Conservation (phyloP, 257 asterid species). For the Thymus quinquecostatus region DNA sequence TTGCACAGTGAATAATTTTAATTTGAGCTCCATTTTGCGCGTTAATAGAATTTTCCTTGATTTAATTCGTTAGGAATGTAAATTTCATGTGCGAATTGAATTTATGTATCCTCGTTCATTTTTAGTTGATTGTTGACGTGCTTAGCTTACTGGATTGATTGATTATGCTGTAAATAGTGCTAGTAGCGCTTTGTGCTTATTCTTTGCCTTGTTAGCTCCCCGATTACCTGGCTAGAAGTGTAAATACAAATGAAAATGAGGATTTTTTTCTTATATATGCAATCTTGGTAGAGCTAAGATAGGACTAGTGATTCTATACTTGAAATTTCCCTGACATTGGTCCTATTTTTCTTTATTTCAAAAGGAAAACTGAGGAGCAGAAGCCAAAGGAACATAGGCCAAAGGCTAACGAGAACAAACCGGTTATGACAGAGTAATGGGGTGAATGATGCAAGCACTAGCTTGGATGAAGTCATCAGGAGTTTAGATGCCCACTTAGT, state of each 20-base stretch:
- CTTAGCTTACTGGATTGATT: too few species aligned
- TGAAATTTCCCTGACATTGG: background rate
- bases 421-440: slow-evolving; percentile 80
- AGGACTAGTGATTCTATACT: background rate
- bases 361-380: slow-evolving; percentile 94
- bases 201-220: too few species aligned
- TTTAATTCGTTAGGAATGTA: background rate
- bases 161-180: too few species aligned
- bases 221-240: too few species aligned
- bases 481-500: slow-evolving; percentile 13
- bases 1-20: background rate
- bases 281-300: background rate
- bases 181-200: too few species aligned
- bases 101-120: too few species aligned
- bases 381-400: slow-evolving; percentile 96
- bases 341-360: slow-evolving; percentile 7
- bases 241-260: too few species aligned
- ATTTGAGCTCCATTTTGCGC: background rate
- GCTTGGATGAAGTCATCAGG: slow-evolving; percentile 22
- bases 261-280: background rate
- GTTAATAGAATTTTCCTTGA: background rate
- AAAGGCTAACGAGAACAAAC: slow-evolving; percentile 92
- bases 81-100: background rate
- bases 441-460: slow-evolving; percentile 19
- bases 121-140: too few species aligned